These are phyloP conservation scores for Actinidia chinensis DNA, from an alignment of 179 eudicot genomes.

Conservation along the genomic window DNA sequence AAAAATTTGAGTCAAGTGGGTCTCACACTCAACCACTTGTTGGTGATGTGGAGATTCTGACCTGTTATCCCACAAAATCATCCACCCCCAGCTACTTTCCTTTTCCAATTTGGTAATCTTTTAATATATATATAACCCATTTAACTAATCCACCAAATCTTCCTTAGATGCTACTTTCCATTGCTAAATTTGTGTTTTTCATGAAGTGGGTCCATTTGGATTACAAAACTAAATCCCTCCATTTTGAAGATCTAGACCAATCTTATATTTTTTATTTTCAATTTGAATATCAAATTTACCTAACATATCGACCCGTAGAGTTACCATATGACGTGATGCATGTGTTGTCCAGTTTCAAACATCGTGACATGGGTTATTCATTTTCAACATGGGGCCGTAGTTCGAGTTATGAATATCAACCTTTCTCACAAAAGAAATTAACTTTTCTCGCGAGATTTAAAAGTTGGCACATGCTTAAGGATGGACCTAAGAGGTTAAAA, in stretches of 20 bases:
- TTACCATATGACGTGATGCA: too few species aligned
- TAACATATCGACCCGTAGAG: not conserved
- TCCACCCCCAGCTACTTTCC: not conserved
- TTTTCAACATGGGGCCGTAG: too few species aligned
- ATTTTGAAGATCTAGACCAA: not conserved
- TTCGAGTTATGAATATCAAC: too few species aligned
- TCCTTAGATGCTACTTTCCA: not conserved
- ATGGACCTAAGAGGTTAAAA: too few species aligned
- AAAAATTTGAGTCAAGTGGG: not conserved
- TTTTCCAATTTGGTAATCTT: not conserved
- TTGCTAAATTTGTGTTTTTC: too few species aligned
- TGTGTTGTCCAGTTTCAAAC: too few species aligned
- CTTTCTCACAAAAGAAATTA: too few species aligned
- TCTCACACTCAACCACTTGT: not conserved
- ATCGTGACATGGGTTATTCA: too few species aligned
- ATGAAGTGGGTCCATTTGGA: not conserved
- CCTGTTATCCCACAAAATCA: not conserved
- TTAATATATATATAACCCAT: not conserved
- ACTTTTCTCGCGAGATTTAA: too few species aligned
- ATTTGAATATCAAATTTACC: not conserved
- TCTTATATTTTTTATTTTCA: not conserved
- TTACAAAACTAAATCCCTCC: not conserved
- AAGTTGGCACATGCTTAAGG: too few species aligned
- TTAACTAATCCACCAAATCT: constrained; percentile 8
- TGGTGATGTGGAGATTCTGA: not conserved